Evolutionary conservation across 1,139 yeast genomes (phyloP).

Genomic region (Saccharomycopsis phalli): DNA sequence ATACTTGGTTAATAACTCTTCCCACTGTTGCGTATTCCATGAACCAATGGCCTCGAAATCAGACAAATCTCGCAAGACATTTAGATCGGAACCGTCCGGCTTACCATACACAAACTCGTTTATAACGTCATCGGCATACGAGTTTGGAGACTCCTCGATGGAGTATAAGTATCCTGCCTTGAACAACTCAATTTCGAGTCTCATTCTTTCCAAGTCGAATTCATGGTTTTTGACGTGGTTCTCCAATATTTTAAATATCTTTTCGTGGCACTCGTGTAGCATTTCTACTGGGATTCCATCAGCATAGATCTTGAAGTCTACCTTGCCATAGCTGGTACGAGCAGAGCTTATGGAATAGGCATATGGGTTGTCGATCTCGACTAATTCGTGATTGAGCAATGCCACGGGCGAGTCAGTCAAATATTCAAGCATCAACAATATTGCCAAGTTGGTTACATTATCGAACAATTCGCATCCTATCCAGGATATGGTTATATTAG

Average conservation of each 20-base stretch:
- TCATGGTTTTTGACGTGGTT: conserved; percentile 39
- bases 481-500: conserved; percentile 72
- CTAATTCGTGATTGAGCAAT: conserved; percentile 54
- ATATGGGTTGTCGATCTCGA: conserved; percentile 75
- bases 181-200: conserved; percentile 57
- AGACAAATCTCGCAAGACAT: conserved; percentile 44
- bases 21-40: conserved; percentile 72
- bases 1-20: conserved; percentile 40
- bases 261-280: conserved; percentile 43
- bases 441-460: conserved; percentile 49
- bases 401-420: conserved; percentile 71
- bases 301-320: conserved; percentile 49
- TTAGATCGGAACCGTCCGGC: conserved; percentile 38
- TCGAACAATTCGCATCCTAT: conserved; percentile 65
- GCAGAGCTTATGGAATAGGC: conserved; percentile 65
- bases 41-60: conserved; percentile 50
- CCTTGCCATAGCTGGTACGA: conserved; percentile 60
- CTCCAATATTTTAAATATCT: conserved; percentile 42
- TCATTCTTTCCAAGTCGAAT: conserved; percentile 58
- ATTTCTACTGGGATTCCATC: conserved; percentile 72
- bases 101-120: conserved; percentile 73
- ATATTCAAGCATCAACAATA: conserved; percentile 66
- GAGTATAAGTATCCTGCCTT: conserved; percentile 53
- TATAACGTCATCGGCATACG: conserved; percentile 60
- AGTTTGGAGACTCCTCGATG: conserved; percentile 58